phyloP scores from a whole-genome alignment of 441 rosid genomes.

The Adansonia grandidieri region DNA sequence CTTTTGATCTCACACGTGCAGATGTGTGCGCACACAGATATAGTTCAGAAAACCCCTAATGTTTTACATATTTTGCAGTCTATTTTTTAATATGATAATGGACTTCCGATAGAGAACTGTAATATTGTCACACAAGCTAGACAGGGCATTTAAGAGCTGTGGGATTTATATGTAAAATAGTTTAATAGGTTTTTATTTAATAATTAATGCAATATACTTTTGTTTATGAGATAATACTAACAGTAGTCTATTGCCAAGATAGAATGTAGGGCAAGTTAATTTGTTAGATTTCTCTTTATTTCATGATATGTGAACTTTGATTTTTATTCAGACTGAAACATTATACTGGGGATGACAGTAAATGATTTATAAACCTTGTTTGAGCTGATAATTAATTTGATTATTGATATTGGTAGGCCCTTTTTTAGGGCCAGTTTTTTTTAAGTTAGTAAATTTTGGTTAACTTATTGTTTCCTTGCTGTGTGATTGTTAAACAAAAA shows the following conservation, averaged over 20 bases:
- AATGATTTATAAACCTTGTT: not conserved
- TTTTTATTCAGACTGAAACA: not conserved
- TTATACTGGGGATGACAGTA: not conserved
- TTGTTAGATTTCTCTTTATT: not conserved
- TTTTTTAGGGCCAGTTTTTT: not conserved
- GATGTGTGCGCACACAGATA: too few species aligned
- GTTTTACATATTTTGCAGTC: not conserved
- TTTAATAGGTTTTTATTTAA: not conserved
- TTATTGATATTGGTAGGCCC: not conserved
- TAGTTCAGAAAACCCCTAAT: not conserved
- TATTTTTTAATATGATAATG: slow-evolving; percentile 1
- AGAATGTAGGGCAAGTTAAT: not conserved
- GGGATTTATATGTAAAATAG: not conserved
- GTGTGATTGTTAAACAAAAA: not conserved
- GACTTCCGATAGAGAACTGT: not conserved
- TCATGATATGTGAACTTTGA: not conserved
- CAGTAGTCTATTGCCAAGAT: not conserved
- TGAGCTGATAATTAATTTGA: slow-evolving; percentile 3
- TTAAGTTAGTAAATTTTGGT: not conserved
- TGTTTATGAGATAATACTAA: not conserved
- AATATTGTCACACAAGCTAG: slow-evolving; percentile 14
- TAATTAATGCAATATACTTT: not conserved
- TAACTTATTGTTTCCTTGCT: not conserved
- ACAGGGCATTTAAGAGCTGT: not conserved
- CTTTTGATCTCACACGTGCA: not conserved